Base-by-base conservation (phyloP, 345 rosid genomes). In the Ricinus communis region DNA sequence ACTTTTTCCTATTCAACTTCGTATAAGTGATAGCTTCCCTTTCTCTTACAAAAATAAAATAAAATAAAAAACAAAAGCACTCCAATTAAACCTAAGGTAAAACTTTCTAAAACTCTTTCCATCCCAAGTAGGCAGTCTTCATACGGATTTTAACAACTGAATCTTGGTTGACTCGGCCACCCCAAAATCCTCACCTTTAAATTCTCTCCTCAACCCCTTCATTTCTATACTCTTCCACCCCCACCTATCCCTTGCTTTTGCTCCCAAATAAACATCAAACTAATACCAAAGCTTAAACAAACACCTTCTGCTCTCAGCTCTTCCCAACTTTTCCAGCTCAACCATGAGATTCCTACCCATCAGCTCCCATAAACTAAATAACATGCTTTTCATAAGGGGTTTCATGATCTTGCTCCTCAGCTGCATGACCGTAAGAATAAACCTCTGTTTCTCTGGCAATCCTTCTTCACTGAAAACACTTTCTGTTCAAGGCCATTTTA, bases 401-500 rank as follows among this genome's bases (percentile, higher is more conserved):
- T 82, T 89, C 80, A 63, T 81, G 76, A 75, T 88, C 79, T 71
- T 93, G 71, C 78, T 91, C 62, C 75, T 93, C 11, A 85, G 76
- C 79, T 87, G 86, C 86, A 76, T 86, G 76, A 84, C 92, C 36
- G 69, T 89, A 57, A 83, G 71, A 80, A 72, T 79, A 38, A 86
- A 84, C 82, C 79, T 85, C 57, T 88, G 94, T 73, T 77, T 87
- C 72, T 87, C 94, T 62, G 79, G 82, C 87, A 81, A 70, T 84
- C 82, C 86, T 69, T 83, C 87, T 65, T 86, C 95, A 1, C 66
- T 91, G 63, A 83, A 74, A 68, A 71, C 86, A 47, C 91, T 91
- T 46, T 66, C 86, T 68, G 75, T 94, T 9, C 87, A 84, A 7
- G 98, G 98, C 38, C 87, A 81, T 81, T 88, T 94, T 82, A 77